These are phyloP conservation scores for Syzygium oleosum DNA, from an alignment of 345 rosid genomes.

Conservation along the genomic window DNA sequence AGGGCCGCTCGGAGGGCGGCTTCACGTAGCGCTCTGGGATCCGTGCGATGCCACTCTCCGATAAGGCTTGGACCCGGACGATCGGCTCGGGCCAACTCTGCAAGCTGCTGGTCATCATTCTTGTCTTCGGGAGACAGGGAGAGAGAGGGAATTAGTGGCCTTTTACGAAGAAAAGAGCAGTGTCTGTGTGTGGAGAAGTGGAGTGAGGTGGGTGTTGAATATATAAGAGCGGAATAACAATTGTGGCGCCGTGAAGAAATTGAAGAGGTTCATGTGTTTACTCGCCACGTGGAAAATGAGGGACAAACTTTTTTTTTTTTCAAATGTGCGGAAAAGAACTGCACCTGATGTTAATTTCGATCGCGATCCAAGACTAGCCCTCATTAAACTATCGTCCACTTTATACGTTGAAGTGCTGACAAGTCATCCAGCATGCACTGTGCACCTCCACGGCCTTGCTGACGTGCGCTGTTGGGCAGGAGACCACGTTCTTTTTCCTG, in stretches of 20 bases:
- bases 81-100: slow-evolving; percentile 80
- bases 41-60: slow-evolving; percentile 39
- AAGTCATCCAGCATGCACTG: not conserved
- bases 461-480: not conserved
- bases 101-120: not conserved
- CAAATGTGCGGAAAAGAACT: not conserved
- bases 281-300: not conserved
- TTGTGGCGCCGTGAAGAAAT: slow-evolving; percentile 25
- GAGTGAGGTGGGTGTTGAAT: not conserved
- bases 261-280: not conserved
- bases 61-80: slow-evolving; percentile 70
- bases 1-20: slow-evolving; percentile 44
- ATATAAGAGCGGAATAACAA: slow-evolving; percentile 8
- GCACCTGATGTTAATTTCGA: not conserved
- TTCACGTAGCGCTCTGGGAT: slow-evolving; percentile 60
- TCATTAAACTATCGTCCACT: not conserved
- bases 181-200: not conserved
- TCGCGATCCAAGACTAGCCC: not conserved
- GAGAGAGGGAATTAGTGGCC: not conserved
- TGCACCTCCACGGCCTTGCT: not conserved
- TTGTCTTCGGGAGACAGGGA: not conserved
- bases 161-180: not conserved
- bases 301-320: not conserved
- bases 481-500: not conserved
- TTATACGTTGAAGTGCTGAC: not conserved